These are phyloP conservation scores for Eruca vesicaria DNA, from an alignment of 441 rosid genomes.

Conservation along the genomic window DNA sequence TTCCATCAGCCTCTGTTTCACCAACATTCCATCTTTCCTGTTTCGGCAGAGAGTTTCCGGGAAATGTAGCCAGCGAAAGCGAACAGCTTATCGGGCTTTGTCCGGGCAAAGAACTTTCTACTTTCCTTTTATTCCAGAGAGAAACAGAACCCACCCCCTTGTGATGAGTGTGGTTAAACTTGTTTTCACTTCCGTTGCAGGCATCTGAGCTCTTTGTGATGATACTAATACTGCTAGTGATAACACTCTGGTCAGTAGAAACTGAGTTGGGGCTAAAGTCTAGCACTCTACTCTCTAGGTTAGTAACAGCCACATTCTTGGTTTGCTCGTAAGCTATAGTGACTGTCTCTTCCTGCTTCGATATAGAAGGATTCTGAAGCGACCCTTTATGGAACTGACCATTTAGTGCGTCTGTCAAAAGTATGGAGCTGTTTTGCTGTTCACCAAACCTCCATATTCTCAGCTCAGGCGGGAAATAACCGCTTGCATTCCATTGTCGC, in stretches of 20 bases:
- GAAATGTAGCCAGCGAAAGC: conserved; percentile 39
- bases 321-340: conserved; percentile 37
- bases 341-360: conserved; percentile 37
- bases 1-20: conserved; percentile 31
- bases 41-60: conserved; percentile 37
- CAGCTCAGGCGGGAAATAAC: conserved; percentile 72
- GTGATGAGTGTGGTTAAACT: conserved; percentile 17
- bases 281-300: conserved; percentile 38
- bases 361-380: conserved; percentile 36
- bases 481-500: conserved; percentile 65
- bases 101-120: conserved; percentile 36
- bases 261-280: conserved; percentile 47
- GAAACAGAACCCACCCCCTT: conserved; percentile 21
- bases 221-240: conserved; percentile 41
- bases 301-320: conserved; percentile 32
- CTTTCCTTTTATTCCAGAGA: conserved; percentile 35
- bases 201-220: conserved; percentile 40
- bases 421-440: conserved; percentile 60
- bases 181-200: conserved; percentile 41
- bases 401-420: conserved; percentile 70
- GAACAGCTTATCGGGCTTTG: conserved; percentile 49
- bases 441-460: conserved; percentile 78
- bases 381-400: conserved; percentile 39
- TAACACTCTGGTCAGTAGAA: conserved; percentile 43
- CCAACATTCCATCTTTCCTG: conserved; percentile 40